Evolutionary conservation across 73 alveolate species (phyloP).

Genomic region (Stentor roeselii): DNA sequence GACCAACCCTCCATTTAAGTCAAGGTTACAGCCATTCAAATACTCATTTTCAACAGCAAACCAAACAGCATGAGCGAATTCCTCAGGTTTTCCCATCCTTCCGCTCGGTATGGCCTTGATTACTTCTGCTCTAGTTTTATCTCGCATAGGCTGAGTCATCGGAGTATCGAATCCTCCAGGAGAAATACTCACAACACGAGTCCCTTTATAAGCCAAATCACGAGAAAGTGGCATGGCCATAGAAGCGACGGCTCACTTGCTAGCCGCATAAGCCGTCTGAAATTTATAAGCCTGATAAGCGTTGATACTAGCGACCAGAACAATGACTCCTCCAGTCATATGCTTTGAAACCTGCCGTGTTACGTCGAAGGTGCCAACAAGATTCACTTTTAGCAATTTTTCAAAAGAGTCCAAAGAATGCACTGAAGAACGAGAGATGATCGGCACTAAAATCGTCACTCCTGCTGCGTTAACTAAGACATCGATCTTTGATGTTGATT

Average conservation of each 20-base stretch:
- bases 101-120: conserved; percentile 61
- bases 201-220: conserved; percentile 81
- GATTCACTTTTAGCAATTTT: conserved; percentile 67
- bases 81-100: conserved; percentile 77
- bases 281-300: conserved; percentile 91
- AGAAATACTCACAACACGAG: conserved; percentile 82
- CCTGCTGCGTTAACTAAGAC: conserved; percentile 85
- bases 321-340: conserved; percentile 82
- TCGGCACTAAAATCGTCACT: conserved; percentile 50
- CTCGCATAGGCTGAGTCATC: conserved; percentile 54
- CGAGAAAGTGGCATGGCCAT: conserved; percentile 93
- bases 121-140: too few species aligned
- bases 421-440: conserved; percentile 48
- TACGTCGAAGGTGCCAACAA: conserved; percentile 77
- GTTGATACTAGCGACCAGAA: conserved; percentile 79
- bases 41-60: conserved; percentile 53
- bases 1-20: conserved; percentile 81
- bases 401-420: conserved; percentile 49
- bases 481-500: conserved; percentile 66
- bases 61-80: conserved; percentile 74
- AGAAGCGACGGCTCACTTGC: conserved; percentile 88
- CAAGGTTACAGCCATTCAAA: conserved; percentile 67
- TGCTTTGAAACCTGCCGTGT: conserved; percentile 66
- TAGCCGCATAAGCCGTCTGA: conserved; percentile 75
- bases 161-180: conserved; percentile 88